These are phyloP conservation scores for Calocybe gambosa DNA, from an alignment of 1,284 basidiomycete genomes.

Conservation along the genomic window DNA sequence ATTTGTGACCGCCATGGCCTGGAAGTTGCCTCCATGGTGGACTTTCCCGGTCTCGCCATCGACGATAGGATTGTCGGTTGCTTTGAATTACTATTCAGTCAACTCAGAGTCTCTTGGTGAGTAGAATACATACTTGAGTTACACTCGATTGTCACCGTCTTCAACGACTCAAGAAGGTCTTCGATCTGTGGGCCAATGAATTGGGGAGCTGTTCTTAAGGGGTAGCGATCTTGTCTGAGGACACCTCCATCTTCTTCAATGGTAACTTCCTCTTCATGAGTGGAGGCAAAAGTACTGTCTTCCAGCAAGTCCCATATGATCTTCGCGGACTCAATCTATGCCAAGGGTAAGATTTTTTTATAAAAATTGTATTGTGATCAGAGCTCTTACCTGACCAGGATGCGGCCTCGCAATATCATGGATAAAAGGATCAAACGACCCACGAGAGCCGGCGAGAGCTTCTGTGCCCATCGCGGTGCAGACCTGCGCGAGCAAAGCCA, in stretches of 20 bases:
- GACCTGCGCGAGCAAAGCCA: constrained; percentile 68
- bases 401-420: constrained; percentile 77
- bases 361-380: neutral
- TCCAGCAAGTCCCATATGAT: constrained; percentile 66
- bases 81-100: constrained; percentile 17
- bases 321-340: constrained; percentile 60
- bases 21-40: constrained; percentile 82
- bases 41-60: constrained; percentile 61
- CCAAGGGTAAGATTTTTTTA: constrained; percentile 3
- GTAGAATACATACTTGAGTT: constrained; percentile 67
- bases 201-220: constrained; percentile 77
- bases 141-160: constrained; percentile 69
- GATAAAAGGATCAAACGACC: constrained; percentile 78
- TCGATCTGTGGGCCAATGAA: constrained; percentile 86
- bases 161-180: constrained; percentile 64
- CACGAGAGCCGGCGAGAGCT: constrained; percentile 68
- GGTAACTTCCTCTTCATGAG: constrained; percentile 53
- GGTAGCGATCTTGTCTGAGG: constrained; percentile 75
- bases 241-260: constrained; percentile 50
- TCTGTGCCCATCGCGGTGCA: constrained; percentile 84
- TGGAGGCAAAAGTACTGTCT: constrained; percentile 66
- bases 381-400: constrained; percentile 60
- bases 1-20: constrained; percentile 80
- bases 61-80: constrained; percentile 72
- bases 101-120: constrained; percentile 32